Percentiles rank a stretch among this genome's conserved stretches.
phyloP scores from a whole-genome alignment of 352 stramenopile species.

The Blastocystis sp. region DNA sequence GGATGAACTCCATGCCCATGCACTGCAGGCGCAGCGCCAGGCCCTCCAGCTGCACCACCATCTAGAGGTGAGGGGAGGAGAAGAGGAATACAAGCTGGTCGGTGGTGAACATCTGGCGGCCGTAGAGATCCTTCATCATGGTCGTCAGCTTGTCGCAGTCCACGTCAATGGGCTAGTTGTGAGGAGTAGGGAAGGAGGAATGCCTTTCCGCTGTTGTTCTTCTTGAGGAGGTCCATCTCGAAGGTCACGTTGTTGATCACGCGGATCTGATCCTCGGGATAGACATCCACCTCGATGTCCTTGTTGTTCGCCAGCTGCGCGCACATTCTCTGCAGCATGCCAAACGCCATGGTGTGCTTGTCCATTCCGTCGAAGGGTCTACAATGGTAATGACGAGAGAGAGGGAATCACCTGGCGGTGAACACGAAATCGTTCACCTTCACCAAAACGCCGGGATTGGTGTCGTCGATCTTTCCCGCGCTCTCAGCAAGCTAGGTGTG shows the following conservation, averaged over 20 bases:
- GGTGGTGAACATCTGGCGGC: conserved; percentile 71
- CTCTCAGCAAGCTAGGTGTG: conserved; percentile 26
- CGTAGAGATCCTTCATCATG: conserved; percentile 71
- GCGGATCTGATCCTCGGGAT: conserved; percentile 46
- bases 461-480: conserved; percentile 66
- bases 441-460: conserved; percentile 53
- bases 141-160: conserved; percentile 68
- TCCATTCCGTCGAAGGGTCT: conserved; percentile 58
- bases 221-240: conserved; percentile 65
- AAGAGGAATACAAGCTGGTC: conserved; percentile 71
- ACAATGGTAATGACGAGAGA: background rate
- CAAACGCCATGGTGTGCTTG: conserved; percentile 31
- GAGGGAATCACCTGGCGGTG: conserved; percentile 9
- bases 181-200: conserved; percentile 71
- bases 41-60: conserved; percentile 70
- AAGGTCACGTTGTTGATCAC: conserved; percentile 61
- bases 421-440: conserved; percentile 68
- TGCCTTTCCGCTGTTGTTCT: conserved; percentile 65
- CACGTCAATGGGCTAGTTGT: conserved; percentile 71
- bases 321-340: conserved; percentile 68
- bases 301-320: conserved; percentile 50
- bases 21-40: conserved; percentile 66
- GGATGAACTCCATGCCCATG: conserved; percentile 72
- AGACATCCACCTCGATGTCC: conserved; percentile 56
- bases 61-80: conserved; percentile 62